phyloP scores from a whole-genome alignment of 2,329 filamentous ascomycete species.

The Cladorrhinum sp. region DNA sequence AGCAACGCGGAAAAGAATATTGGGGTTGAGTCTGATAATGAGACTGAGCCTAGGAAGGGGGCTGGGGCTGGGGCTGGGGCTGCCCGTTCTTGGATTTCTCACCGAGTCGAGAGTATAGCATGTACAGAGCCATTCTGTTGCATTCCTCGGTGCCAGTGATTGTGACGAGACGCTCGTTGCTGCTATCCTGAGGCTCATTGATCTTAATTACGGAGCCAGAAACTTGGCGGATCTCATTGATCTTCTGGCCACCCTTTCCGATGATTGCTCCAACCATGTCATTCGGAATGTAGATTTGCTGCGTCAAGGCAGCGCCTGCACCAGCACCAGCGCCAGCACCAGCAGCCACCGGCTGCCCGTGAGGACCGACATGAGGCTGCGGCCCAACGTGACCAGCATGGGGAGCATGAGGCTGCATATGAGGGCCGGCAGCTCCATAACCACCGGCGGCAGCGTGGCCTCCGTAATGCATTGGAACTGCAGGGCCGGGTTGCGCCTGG shows the following conservation, averaged over 20 bases:
- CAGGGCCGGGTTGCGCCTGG: conserved; percentile 59
- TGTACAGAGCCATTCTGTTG: conserved; percentile 99
- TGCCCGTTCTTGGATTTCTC: conserved; percentile 32
- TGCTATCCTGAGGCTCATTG: conserved; percentile 98
- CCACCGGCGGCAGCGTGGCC: conserved; percentile 61
- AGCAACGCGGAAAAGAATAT: conserved; percentile 7
- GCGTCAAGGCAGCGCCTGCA: conserved; percentile 84
- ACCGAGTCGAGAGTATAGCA: conserved; percentile 98
- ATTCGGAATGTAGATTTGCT: conserved; percentile 98
- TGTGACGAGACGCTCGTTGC: conserved; percentile 94
- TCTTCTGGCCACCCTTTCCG: conserved; percentile 96
- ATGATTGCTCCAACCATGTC: conserved; percentile 99
- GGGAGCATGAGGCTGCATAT: conserved; percentile 69
- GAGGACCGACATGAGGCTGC: conserved; percentile 61
- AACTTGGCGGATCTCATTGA: conserved; percentile 97
- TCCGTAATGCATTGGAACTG: conserved; percentile 75
- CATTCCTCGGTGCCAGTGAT: conserved; percentile 97
- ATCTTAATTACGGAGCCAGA: conserved; percentile 99
- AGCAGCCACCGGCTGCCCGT: conserved; percentile 69
- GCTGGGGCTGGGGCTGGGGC: neutral
- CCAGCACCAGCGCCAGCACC: conserved; percentile 43
- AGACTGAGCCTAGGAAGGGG: neutral
- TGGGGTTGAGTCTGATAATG: neutral
- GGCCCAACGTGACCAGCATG: conserved; percentile 51
- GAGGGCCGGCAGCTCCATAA: conserved; percentile 71